Evolutionary conservation across 1,284 basidiomycete genomes (phyloP), one percentile per base, ranked within the genome.

Genomic region (Malassezia vespertilionis): DNA sequence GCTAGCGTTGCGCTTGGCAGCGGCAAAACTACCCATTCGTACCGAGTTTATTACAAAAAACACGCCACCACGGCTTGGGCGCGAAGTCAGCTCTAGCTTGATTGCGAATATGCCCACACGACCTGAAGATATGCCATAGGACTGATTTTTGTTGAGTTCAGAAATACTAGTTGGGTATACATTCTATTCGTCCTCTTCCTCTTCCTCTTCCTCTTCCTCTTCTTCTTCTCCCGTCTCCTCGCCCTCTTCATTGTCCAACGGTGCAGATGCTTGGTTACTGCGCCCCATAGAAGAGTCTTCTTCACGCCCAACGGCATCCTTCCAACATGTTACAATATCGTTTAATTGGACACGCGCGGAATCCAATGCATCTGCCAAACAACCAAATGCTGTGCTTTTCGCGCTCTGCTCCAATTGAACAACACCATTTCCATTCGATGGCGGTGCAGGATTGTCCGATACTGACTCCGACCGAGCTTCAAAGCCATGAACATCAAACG

Each of bases 11-110:
- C 83, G 85, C 40, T 80, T 88, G 52, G 91, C 88, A 5, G 78
- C 84, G n/a, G 81, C 80, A 46, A 93, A 93, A 71, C 77, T 97
- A 15, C 90, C 91, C 0, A 83, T 85, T 2, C 77, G 76, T 46
- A 88, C 86, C 71, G 90, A 96, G 71, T 91, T 96, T 72, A 83
- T 96, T 58, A 80, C 76, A 47, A 75, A 76, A 5, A 70, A 74
- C 2, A 76, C 84, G 1, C 80, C 80, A 2, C 85, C 90, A 18
- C 79, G 89, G 7, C 75, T 96, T 14, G 91, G 91, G 4, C 55
- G 58, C 33, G 61, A 74, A 32, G 54, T 71, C 10, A 33, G 30
- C 20, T n/a, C 21, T 3, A 32, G 21, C 12, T 40, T 47, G n/a
- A n/a, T 18, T 18, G 10, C 17, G 18, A 37, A 31, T 8, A 12